A percentile compares a stretch with the other conserved stretches of the same genome.
Conservation (phyloP, 1,284 basidiomycete species). For the Fistulina hepatica region DNA sequence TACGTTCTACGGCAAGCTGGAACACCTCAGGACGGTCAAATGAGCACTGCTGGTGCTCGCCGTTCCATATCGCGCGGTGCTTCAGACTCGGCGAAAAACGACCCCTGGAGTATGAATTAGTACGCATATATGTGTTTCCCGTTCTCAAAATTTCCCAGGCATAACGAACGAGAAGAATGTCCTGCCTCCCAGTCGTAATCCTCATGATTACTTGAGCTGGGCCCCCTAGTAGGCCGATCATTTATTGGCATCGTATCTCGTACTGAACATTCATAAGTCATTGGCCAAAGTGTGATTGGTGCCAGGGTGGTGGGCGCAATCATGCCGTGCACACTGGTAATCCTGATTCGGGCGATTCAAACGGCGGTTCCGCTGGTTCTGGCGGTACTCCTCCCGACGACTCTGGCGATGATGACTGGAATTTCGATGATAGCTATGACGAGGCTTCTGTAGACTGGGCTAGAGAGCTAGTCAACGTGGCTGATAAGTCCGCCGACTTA, state of each 20-base stretch:
- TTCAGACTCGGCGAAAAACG: constrained; percentile 20
- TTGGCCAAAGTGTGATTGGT: constrained; percentile 47
- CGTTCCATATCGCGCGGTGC: constrained; percentile 20
- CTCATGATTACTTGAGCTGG: constrained; percentile 44
- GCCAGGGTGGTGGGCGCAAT: constrained; percentile 22
- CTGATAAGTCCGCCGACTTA: too few species aligned
- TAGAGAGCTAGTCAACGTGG: too few species aligned
- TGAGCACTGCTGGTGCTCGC: constrained; percentile 23
- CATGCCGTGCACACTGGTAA: constrained; percentile 14
- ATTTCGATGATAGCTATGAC: background rate
- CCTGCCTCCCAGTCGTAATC: constrained; percentile 31
- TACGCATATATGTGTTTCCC: background rate
- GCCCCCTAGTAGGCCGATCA: constrained; percentile 42
- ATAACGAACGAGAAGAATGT: constrained; percentile 28
- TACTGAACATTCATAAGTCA: constrained; percentile 12
- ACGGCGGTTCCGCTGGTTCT: constrained; percentile 1
- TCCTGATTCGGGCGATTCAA: constrained; percentile 5
- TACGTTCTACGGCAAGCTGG: constrained; percentile 22
- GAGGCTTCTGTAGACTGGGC: too few species aligned
- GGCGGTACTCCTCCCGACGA: constrained; percentile 3
- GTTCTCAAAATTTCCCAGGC: constrained; percentile 19
- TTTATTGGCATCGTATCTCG: background rate
- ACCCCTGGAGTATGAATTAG: constrained; percentile 27
- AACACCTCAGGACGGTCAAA: constrained; percentile 1
- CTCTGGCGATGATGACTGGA: background rate